Base-by-base conservation (phyloP, 257 asterid genomes). In the Cynanchum wilfordii region DNA sequence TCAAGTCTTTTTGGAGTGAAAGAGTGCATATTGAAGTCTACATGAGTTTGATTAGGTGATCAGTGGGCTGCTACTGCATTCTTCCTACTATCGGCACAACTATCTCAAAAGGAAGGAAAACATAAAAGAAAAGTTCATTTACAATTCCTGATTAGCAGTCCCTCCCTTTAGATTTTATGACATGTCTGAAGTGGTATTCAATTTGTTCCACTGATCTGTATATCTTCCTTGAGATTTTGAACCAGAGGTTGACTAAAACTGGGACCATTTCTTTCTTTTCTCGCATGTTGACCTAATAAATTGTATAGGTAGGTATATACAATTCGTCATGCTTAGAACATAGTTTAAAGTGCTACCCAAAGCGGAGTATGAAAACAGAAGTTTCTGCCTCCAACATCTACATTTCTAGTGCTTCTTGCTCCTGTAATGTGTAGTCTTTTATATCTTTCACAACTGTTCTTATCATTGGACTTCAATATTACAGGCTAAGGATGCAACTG, bases 401-500 rank as follows among this genome's bases (percentile, higher is more conserved):
- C 52, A 71, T 42, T 57, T 24, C 68, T n/a, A 27, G 57, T 71
- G 27, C 74, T 24, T 69, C 33, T 42, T 44, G 24, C 33, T 7
- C 7, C 50, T 25, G 64, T 7, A 19, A 19, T 17, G 49, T 19
- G 49, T 19, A 10, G 49, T 15, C 36, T 67, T 66, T 51, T 64
- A 3, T 55, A 51, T n/a, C 30, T 13, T 10, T 22, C 3, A 45
- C 40, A 42, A 49, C 59, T 13, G 13, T 55, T 68, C 55, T 60
- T 75, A 78, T 63, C 38, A 29, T 52, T 24, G 42, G 27, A n/a
- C 51, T 63, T 73, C 60, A 42, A 70, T 72, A 59, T 58, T 60
- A 82, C 85, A 90, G 97, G 97, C 97, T 68, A 89, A 84, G 84
- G 84, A 73, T 82, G 96, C 97, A 50, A 85, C 93, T 80, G 86